These are phyloP conservation scores for Ulvella scutata DNA, from an alignment of 139 green algal genomes.

Conservation along the genomic window DNA sequence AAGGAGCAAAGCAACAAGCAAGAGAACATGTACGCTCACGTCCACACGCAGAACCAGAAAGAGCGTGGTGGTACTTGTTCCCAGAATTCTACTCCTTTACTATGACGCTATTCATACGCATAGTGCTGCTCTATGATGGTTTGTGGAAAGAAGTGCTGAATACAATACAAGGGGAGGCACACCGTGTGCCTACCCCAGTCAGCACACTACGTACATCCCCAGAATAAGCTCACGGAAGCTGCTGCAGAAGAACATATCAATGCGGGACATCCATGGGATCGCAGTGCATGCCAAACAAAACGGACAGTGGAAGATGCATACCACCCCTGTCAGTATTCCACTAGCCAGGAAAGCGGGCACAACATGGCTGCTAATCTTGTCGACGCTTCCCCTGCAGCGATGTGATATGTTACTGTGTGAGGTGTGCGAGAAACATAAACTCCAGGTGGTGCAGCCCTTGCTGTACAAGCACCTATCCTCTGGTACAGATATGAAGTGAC, in stretches of 20 bases:
- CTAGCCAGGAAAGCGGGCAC: neutral
- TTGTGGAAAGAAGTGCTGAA: neutral
- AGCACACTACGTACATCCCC: neutral
- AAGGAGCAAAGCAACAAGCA: too few species aligned
- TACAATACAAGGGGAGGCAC: neutral
- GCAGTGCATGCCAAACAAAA: neutral
- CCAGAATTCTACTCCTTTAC: too few species aligned
- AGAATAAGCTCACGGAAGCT: neutral
- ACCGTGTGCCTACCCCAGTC: neutral
- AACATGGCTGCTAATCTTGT: neutral
- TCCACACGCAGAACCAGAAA: too few species aligned
- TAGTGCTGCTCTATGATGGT: too few species aligned
- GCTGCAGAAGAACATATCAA: neutral
- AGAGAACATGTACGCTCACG: too few species aligned
- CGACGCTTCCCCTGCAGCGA: neutral
- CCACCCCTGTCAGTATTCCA: neutral
- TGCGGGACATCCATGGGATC: neutral
- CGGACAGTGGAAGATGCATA: neutral
- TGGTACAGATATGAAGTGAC: neutral
- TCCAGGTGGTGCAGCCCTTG: neutral
- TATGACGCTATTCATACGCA: too few species aligned
- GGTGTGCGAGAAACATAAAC: neutral
- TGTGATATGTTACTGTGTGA: neutral
- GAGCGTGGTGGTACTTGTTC: too few species aligned
- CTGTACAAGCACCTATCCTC: neutral